Evolutionary conservation across 805 yeast genomes (phyloP), one percentile per base, ranked within the genome.

Genomic region (Candida verbasci): DNA sequence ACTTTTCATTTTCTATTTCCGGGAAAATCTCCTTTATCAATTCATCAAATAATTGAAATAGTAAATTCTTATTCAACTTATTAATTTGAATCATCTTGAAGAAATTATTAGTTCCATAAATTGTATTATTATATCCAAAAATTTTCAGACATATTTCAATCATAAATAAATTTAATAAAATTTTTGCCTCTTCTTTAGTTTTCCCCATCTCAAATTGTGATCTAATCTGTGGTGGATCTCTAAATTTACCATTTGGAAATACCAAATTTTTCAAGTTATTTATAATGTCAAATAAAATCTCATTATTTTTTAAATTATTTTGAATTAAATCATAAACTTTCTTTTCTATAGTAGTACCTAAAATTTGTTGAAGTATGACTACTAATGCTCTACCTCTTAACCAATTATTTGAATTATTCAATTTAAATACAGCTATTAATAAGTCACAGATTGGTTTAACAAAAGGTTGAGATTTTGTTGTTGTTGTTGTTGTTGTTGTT

Each of bases 271-370:
- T 56, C n/a, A 56, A 32, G 31, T 43, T 18, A 1, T 40, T 39
- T 2, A 64, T 27, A 3, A 57, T 22, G 9, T 68, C 72, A n/a
- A 68, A 56, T 0, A 83, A 52, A 21, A 64, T 67, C 8, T 62
- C 69, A 31, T 74, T 78, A 8, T 66, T 63, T 25, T 65, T 43
- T 5, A 63, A 15, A 24, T 51, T 54, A 16, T 47, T 49, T 25
- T 65, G 62, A 22, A 75, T 55, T 40, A 62, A 62, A 20, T 70
- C 68, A 27, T 80, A 60, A 4, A 78, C 70, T 37, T 74, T 76
- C 51, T 78, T 80, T 51, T 89, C 96, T 35, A 89, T 81, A 0
- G 96, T 83, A 2, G 91, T 84, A 0, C 97, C 97, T 25, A 89
- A 68, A 1, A 89, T 57, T 53, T 87, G 96, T 55, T 88, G 96